These are phyloP conservation scores for Pythium folliculosum DNA, from an alignment of 352 stramenopile genomes.

Conservation along the genomic window DNA sequence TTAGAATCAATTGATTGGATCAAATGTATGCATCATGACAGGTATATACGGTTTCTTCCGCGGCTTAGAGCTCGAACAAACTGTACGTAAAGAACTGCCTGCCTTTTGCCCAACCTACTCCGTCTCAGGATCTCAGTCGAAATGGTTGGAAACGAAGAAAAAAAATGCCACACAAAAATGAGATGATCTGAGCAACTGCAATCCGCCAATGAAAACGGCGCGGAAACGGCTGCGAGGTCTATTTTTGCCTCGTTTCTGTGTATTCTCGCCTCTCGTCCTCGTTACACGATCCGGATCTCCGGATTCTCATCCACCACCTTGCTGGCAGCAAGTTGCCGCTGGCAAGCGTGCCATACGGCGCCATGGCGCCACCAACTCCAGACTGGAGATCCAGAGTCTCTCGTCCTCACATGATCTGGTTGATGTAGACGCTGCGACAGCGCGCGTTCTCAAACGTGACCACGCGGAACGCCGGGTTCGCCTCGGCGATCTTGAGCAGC, in stretches of 20 bases:
- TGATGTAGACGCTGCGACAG: slow-evolving; percentile 93
- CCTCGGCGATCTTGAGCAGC: slow-evolving; percentile 99
- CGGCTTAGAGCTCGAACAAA: too few species aligned
- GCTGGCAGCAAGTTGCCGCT: too few species aligned
- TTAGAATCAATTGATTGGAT: too few species aligned
- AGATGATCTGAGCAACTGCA: too few species aligned
- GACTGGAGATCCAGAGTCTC: slow-evolving; percentile 2
- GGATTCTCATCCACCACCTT: neutral
- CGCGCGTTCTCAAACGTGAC: slow-evolving; percentile 96
- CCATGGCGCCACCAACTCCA: too few species aligned
- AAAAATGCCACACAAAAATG: too few species aligned
- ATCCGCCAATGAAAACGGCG: neutral
- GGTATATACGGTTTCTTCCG: too few species aligned
- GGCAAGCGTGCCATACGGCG: too few species aligned
- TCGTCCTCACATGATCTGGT: slow-evolving; percentile 67
- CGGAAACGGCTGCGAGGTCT: neutral
- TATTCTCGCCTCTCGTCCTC: neutral
- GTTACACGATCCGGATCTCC: neutral
- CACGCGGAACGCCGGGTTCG: slow-evolving; percentile 96
- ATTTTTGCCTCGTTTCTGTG: neutral
- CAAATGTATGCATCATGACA: too few species aligned
- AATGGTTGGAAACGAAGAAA: too few species aligned
- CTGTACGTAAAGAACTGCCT: too few species aligned
- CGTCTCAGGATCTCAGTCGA: neutral
- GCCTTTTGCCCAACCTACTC: neutral